Percentiles rank a stretch among this genome's conserved stretches.
phyloP scores from a whole-genome alignment of 2,329 filamentous ascomycete species.

The Mycosphaerella arachidis region DNA sequence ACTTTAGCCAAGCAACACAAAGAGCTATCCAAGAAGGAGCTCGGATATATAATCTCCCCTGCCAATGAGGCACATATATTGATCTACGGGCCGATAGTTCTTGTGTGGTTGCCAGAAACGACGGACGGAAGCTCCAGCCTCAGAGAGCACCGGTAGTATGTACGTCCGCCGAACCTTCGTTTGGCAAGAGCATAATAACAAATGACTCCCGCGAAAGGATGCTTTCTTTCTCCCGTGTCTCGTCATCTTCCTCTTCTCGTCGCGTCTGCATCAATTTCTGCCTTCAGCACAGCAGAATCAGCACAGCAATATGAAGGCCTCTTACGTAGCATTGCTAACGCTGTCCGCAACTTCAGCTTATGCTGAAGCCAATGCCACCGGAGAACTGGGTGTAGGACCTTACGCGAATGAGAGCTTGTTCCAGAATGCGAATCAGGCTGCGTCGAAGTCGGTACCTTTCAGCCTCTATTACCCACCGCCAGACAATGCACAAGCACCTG shows the following conservation, averaged over 20 bases:
- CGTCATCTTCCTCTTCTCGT: neutral
- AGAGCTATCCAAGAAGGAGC: neutral
- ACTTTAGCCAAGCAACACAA: neutral
- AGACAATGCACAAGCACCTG: neutral
- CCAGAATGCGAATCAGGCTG: neutral
- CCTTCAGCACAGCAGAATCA: neutral
- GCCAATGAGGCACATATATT: neutral
- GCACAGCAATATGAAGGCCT: neutral
- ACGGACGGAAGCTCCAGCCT: neutral
- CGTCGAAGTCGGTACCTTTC: neutral
- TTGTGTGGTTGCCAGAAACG: neutral
- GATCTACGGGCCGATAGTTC: neutral
- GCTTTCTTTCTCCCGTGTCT: neutral
- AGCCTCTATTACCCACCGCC: constrained; percentile 2
- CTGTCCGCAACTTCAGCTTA: constrained; percentile 1
- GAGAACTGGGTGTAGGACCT: constrained; percentile 1
- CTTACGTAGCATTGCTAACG: neutral
- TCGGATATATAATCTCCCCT: neutral
- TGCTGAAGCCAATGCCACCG: constrained; percentile 2
- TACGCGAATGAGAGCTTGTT: constrained; percentile 1
- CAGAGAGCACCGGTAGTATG: neutral
- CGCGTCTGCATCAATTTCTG: neutral
- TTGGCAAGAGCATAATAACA: neutral
- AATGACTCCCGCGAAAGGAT: neutral
- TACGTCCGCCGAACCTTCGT: neutral